phyloP scores from a whole-genome alignment of 1,284 basidiomycete species.

The Trametes hirsuta region DNA sequence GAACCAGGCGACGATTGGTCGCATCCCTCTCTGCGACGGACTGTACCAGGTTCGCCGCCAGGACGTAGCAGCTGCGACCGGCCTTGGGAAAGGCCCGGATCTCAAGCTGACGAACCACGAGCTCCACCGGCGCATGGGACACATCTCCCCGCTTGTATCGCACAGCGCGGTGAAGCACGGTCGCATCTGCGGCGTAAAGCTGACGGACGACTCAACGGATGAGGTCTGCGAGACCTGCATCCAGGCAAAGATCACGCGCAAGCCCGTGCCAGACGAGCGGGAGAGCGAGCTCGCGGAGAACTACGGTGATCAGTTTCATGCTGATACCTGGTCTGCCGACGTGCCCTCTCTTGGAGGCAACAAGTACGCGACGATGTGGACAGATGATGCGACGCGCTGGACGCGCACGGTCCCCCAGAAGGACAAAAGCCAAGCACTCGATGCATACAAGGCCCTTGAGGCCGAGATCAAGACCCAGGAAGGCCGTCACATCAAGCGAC shows the following conservation, averaged over 20 bases:
- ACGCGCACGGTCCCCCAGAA: conserved; percentile 22
- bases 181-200: conserved; percentile 33
- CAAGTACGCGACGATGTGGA: conserved; percentile 34
- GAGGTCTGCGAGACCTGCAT: conserved; percentile 39
- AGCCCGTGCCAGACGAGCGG: conserved; percentile 36
- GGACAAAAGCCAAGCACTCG: conserved; percentile 30
- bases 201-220: conserved; percentile 24
- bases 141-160: conserved; percentile 34
- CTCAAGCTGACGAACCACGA: conserved; percentile 28
- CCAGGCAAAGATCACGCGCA: conserved; percentile 36
- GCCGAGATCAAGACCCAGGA: conserved; percentile 22
- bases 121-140: conserved; percentile 39
- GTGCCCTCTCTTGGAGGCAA: conserved; percentile 30
- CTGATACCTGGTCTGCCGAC: conserved; percentile 43
- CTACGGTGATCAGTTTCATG: conserved; percentile 39
- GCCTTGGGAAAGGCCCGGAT: conserved; percentile 6
- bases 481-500: neutral
- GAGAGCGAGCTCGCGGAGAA: conserved; percentile 31
- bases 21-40: conserved; percentile 30
- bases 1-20: conserved; percentile 21
- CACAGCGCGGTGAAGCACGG: conserved; percentile 32
- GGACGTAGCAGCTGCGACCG: neutral
- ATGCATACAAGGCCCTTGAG: conserved; percentile 29
- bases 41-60: conserved; percentile 32
- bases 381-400: conserved; percentile 30